Evolutionary conservation across 345 rosid genomes (phyloP).

Genomic region (Mallotus nudiflorus): DNA sequence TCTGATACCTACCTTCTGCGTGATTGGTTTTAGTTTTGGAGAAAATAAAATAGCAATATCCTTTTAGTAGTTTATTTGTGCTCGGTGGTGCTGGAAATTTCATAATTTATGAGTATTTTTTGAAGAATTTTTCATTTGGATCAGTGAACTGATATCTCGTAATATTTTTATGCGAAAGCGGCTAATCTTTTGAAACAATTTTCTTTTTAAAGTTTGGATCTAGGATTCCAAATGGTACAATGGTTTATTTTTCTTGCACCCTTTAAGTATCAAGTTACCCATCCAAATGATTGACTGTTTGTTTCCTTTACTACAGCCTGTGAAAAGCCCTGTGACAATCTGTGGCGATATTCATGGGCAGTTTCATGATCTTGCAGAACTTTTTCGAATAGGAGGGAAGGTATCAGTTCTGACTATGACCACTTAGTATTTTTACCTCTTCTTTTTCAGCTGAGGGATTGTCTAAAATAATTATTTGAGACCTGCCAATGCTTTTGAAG

Average conservation of each 20-base stretch:
- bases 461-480: conserved; percentile 24
- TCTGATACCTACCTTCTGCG: not conserved
- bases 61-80: not conserved
- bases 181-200: too few species aligned
- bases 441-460: conserved; percentile 25
- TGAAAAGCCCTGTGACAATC: conserved; percentile 91
- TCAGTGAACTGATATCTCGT: too few species aligned
- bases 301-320: conserved; percentile 53
- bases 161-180: too few species aligned
- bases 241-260: not conserved
- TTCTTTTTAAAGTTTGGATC: too few species aligned
- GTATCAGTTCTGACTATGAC: conserved; percentile 42
- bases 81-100: not conserved
- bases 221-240: too few species aligned
- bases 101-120: not conserved
- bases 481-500: conserved; percentile 31
- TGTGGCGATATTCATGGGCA: conserved; percentile 98
- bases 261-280: not conserved
- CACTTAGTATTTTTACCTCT: conserved; percentile 18
- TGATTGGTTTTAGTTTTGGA: too few species aligned
- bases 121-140: not conserved
- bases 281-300: not conserved
- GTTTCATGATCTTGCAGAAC: conserved; percentile 99
- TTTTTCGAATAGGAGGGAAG: conserved; percentile 94
- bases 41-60: not conserved